Evolutionary conservation across 306 rosid species (phyloP).

Genomic region (Vigna hirtella): DNA sequence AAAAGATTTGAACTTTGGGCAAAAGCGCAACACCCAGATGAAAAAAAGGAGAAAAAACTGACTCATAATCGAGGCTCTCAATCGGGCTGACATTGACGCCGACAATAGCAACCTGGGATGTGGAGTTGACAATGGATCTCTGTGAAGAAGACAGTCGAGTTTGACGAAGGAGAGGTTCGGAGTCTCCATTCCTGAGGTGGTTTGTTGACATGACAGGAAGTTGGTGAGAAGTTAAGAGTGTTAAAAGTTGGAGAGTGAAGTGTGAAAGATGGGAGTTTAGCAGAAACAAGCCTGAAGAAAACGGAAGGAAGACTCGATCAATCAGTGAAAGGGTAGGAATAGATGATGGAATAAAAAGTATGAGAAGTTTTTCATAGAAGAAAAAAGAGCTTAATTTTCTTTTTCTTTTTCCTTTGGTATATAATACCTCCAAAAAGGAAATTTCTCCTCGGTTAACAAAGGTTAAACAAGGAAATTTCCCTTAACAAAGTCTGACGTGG

Average conservation of each 20-base stretch:
- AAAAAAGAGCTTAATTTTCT: no score
- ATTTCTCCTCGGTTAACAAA: not conserved
- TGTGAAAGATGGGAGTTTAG: slow-evolving; percentile 12
- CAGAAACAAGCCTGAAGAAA: not conserved
- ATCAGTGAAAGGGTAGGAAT: not conserved
- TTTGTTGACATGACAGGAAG: slow-evolving; percentile 40
- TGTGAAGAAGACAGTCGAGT: slow-evolving; percentile 63
- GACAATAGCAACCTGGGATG: slow-evolving; percentile 92
- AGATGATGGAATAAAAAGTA: not conserved
- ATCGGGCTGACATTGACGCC: slow-evolving; percentile 92
- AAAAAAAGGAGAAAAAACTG: slow-evolving; percentile 1
- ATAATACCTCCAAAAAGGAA: not conserved
- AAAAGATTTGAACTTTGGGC: slow-evolving; percentile 17
- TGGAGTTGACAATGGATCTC: slow-evolving; percentile 57
- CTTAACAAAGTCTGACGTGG: not conserved
- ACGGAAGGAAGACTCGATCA: not conserved
- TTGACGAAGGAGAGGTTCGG: slow-evolving; percentile 52
- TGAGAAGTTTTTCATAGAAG: not conserved
- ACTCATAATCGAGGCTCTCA: slow-evolving; percentile 99
- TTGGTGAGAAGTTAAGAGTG: not conserved
- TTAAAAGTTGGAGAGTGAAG: not conserved
- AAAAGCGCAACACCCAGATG: slow-evolving; percentile 14
- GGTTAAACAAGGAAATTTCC: slow-evolving; percentile 31
- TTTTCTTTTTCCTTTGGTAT: no score
- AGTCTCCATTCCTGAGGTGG: slow-evolving; percentile 37